Evolutionary conservation across 1,284 basidiomycete species (phyloP), one percentile per base, ranked within the genome.

Genomic region (Trametes polyzona): DNA sequence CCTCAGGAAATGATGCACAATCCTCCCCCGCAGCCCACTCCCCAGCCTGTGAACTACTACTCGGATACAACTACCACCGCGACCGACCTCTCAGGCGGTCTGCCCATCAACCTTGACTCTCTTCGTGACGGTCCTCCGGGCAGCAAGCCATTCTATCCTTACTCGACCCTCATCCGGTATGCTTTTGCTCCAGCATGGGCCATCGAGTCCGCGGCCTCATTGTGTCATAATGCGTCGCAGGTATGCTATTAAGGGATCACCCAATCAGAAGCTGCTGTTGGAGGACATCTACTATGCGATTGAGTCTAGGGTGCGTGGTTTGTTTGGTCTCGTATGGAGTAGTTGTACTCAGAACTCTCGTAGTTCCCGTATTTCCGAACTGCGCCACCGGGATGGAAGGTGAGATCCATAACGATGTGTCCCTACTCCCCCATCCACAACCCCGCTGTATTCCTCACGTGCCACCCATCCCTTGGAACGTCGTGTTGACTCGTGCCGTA

Each of bases 201-300:
- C n/a, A 3, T 16, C 27, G 7, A 24, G 29, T 14, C 29, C 2
- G 6, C 23, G 36, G 40, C 40, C 49, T 64, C 49, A 57, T 55
- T 37, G 26, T n/a, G 12, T 26, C 11, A 37, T 51, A 11, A 10
- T 11, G 35, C 30, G 27, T 36, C 32, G 11, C 64, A 92, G 89
- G 58, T 93, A 93, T 71, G 90, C 90, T 57, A 93, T 93, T 70
- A 93, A 93, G 74, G 90, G 90, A 58, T 90, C 91, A 6, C 90
- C 90, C 32, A 91, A 90, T 69, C 86, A 89, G 73, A 91, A 91
- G 69, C 71, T 93, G 57, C 74, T 93, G 53, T 73, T 93, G 50
- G 90, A 93, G 74, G 90, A 93, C 72, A 93, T 93, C 50, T 93
- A 93, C 71, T 92, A 92, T 73, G 90, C 90, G 16, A 92, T 93